These are phyloP conservation scores for Penicillium psychrofluorescens DNA, from an alignment of 495 filamentous ascomycete species.

Conservation along the genomic window DNA sequence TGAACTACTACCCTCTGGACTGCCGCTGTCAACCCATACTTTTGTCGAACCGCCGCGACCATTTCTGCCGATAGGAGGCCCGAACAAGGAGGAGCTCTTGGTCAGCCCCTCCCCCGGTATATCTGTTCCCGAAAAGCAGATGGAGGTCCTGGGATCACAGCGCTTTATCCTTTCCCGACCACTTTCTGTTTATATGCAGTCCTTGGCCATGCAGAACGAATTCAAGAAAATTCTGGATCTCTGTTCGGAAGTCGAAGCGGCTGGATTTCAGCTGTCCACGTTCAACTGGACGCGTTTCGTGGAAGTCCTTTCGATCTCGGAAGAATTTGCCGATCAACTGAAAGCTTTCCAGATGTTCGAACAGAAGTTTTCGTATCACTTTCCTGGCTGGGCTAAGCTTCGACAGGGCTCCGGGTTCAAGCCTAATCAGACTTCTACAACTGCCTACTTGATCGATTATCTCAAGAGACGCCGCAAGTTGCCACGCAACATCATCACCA, in stretches of 20 bases:
- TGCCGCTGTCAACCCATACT: neutral
- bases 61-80: neutral
- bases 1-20: conserved; percentile 8
- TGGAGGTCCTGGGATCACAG: conserved; percentile 40
- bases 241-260: conserved; percentile 42
- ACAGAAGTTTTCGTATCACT: conserved; percentile 20
- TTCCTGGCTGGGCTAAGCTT: no score
- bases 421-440: no score
- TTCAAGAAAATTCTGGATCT: conserved; percentile 37
- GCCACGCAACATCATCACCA: conserved; percentile 20
- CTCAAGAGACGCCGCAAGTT: neutral
- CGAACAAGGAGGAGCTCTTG: neutral
- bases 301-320: conserved; percentile 40
- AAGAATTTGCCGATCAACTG: conserved; percentile 19
- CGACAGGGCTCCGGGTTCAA: no score
- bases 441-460: no score
- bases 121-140: neutral
- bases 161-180: conserved; percentile 52
- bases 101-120: neutral
- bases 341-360: conserved; percentile 61
- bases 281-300: conserved; percentile 47
- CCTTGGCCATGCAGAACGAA: conserved; percentile 42
- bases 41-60: neutral
- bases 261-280: conserved; percentile 60
- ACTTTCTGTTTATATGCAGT: conserved; percentile 53